These are phyloP conservation scores for Colletotrichum paranaense DNA, from an alignment of 2,329 filamentous ascomycete genomes.

Conservation along the genomic window DNA sequence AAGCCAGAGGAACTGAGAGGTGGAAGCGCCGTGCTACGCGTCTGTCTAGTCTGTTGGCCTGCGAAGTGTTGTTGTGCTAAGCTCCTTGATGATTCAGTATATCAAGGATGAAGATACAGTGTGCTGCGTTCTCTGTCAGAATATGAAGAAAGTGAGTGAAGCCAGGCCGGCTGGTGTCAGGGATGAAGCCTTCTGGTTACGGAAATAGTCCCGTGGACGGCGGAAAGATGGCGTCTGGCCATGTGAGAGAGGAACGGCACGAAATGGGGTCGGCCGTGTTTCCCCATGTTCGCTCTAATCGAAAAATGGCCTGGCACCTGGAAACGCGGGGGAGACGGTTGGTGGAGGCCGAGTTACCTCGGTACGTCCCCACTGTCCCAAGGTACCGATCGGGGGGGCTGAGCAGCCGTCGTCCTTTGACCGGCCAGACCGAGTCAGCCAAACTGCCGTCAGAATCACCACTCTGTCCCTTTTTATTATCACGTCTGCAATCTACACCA, in stretches of 20 bases:
- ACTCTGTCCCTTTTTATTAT: background rate
- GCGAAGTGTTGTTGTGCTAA: slow-evolving; percentile 1
- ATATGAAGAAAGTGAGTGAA: background rate
- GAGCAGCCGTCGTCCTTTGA: slow-evolving; percentile 5
- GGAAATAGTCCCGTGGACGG: slow-evolving; percentile 30
- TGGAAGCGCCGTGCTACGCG: background rate
- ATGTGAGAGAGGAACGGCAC: slow-evolving; percentile 9
- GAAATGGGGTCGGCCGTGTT: background rate
- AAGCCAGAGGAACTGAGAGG: background rate
- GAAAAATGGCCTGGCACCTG: slow-evolving; percentile 20
- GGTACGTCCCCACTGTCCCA: slow-evolving; percentile 17
- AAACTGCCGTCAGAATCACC: slow-evolving; percentile 26
- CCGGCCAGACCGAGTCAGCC: slow-evolving; percentile 32
- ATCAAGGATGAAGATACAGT: background rate
- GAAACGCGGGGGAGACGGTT: slow-evolving; percentile 28
- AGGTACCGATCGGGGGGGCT: slow-evolving; percentile 21
- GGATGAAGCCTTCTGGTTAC: background rate
- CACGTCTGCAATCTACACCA: slow-evolving; percentile 5
- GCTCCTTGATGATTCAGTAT: background rate
- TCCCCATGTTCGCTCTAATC: slow-evolving; percentile 21
- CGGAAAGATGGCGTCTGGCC: slow-evolving; percentile 3
- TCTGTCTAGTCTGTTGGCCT: background rate
- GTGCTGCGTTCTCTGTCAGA: slow-evolving; percentile 12
- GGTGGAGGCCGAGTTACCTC: slow-evolving; percentile 35
- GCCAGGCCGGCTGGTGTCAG: background rate